These are phyloP conservation scores for Starmerella cellae DNA, from an alignment of 805 yeast genomes.

Conservation along the genomic window DNA sequence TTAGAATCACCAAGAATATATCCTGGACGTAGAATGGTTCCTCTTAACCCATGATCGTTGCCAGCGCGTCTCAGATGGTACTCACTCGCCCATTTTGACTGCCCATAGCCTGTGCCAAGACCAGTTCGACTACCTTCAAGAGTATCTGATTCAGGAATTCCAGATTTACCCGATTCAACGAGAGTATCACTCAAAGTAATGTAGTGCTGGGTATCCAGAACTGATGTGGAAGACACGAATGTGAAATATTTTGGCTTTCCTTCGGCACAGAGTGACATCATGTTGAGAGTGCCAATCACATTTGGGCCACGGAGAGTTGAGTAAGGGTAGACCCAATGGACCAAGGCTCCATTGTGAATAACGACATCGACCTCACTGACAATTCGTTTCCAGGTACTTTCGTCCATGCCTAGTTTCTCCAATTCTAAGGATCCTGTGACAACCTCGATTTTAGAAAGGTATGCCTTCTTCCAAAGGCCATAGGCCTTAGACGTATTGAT, in stretches of 20 bases:
- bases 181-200: conserved; percentile 63
- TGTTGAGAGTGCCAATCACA: conserved; percentile 76
- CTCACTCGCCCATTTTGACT: conserved; percentile 96
- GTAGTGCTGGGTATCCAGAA: conserved; percentile 73
- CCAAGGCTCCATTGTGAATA: conserved; percentile 94
- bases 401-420: conserved; percentile 55
- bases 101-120: conserved; percentile 89
- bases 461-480: conserved; percentile 62
- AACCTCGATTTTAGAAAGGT: conserved; percentile 46
- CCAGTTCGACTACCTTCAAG: conserved; percentile 71
- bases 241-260: conserved; percentile 79
- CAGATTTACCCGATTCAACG: conserved; percentile 48
- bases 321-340: conserved; percentile 98
- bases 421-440: conserved; percentile 73
- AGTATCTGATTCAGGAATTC: conserved; percentile 73
- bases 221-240: conserved; percentile 92
- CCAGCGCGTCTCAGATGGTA: conserved; percentile 81
- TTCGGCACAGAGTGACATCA: conserved; percentile 57
- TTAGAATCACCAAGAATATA: conserved; percentile 77
- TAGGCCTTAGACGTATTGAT: conserved; percentile 63
- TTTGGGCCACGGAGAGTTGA: conserved; percentile 81
- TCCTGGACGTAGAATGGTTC: conserved; percentile 89
- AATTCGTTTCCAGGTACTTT: conserved; percentile 44
- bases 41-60: conserved; percentile 59
- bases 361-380: conserved; percentile 58